phyloP scores from a whole-genome alignment of 176 grass and related monocot species.

The Triticum monococcum region DNA sequence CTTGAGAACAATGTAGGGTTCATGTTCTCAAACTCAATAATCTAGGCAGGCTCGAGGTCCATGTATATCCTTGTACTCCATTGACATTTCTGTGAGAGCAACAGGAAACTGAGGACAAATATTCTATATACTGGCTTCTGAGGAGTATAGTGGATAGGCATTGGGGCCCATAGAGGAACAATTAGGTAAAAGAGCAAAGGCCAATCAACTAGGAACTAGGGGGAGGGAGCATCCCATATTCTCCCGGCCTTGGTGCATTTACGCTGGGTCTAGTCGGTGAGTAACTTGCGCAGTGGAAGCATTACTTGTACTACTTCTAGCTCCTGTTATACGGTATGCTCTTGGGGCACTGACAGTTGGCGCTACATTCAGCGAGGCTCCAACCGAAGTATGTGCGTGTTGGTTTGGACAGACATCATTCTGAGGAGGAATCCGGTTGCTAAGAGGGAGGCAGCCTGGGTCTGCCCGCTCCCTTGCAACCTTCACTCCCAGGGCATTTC shows the following conservation, averaged over 20 bases:
- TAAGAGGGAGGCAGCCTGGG: not conserved
- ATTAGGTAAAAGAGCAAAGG: not conserved
- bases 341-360: not conserved
- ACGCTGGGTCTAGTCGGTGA: not conserved
- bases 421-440: not conserved
- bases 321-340: not conserved
- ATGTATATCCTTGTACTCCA: not conserved
- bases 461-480: not conserved
- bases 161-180: not conserved
- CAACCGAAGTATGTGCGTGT: not conserved
- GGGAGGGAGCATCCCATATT: not conserved
- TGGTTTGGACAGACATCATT: not conserved
- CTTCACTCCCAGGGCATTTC: not conserved
- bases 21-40: not conserved
- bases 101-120: not conserved
- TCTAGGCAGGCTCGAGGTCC: not conserved
- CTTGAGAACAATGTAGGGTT: not conserved
- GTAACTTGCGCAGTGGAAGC: not conserved
- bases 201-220: not conserved
- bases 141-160: not conserved
- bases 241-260: not conserved
- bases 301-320: not conserved
- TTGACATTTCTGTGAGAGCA: not conserved
- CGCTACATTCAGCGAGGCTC: not conserved
- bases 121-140: not conserved